Base-by-base conservation (phyloP, 139 green algal species). In the Chlamydomonas urium region DNA sequence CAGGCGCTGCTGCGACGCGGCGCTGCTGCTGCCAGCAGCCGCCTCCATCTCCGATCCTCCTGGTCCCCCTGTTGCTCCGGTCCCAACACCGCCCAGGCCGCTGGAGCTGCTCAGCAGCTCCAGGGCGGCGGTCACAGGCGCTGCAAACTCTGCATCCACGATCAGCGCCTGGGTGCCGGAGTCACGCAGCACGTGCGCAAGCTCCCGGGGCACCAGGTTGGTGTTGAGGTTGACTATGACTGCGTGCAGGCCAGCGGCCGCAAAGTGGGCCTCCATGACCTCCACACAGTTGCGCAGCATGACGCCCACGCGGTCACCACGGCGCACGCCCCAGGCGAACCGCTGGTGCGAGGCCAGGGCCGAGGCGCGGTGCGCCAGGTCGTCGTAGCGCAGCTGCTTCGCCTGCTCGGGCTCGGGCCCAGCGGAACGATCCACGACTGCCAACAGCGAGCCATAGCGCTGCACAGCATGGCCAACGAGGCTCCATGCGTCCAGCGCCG, bases 221-320 rank as follows among this genome's bases (percentile, higher is more conserved):
- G 83, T 77, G 79, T 96, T 97, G 35, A 94, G 29, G 73, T 97
- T 96, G 5, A 97, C 85, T 1, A 97, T 62, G 19, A 90, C 71
- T 2, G 80, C 87, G 21, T 87, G 82, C 4, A 93, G 34, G 0
- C 84, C 81, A 0, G 91, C 91, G 2, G 83, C 86, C 5, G 90
- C 91, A 76, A 84, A 95, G 56, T 96, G 91, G 32, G 83, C 28
- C 63, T 91, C 81, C 4, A 95, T 71, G 72, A 69, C 87, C 81
- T 75, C 84, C 66, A 37, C 50, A 66, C 78, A 73, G 77, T 96
- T 96, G 37, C 85, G 81, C 47, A 86, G 77, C 65, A 93, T 76
- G 4, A 95, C 66, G 2, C 74, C 91, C 1, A 96, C 61, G 4
- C 84, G 81, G 5, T 14, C 29, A 26, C 60, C 60, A 4, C 32